Conservation (phyloP, 2,329 filamentous ascomycete genomes). For the Neofusicoccum laricinum region DNA sequence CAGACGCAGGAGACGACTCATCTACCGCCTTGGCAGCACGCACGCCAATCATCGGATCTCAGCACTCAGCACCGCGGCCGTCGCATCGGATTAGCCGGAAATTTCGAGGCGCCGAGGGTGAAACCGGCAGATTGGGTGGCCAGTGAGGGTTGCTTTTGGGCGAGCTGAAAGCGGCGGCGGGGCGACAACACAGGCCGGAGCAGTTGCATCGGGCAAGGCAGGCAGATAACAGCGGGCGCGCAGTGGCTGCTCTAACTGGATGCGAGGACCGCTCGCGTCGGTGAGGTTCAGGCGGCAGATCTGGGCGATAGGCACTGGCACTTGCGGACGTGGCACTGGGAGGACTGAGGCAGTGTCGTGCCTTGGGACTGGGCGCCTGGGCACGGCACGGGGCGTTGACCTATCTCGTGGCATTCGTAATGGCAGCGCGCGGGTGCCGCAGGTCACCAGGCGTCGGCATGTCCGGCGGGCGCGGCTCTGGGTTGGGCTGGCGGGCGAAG, state of each 20-base stretch:
- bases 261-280: not conserved
- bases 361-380: not conserved
- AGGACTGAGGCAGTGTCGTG: not conserved
- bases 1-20: not conserved
- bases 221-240: not conserved
- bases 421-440: not conserved
- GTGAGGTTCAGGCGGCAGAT: not conserved
- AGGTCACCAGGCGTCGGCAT: not conserved
- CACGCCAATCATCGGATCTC: not conserved
- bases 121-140: not conserved
- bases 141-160: not conserved
- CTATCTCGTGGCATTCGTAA: slow-evolving; percentile 4
- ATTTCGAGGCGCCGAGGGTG: not conserved
- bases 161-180: not conserved
- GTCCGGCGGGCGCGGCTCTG: no score
- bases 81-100: not conserved
- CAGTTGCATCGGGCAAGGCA: not conserved
- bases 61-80: not conserved
- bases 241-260: not conserved
- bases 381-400: not conserved
- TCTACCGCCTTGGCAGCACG: not conserved
- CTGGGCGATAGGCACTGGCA: not conserved
- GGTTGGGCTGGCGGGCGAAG: not conserved
- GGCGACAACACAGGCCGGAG: not conserved
- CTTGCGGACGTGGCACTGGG: not conserved